phyloP scores from a whole-genome alignment of 441 rosid genomes.

The Viola pubescens region DNA sequence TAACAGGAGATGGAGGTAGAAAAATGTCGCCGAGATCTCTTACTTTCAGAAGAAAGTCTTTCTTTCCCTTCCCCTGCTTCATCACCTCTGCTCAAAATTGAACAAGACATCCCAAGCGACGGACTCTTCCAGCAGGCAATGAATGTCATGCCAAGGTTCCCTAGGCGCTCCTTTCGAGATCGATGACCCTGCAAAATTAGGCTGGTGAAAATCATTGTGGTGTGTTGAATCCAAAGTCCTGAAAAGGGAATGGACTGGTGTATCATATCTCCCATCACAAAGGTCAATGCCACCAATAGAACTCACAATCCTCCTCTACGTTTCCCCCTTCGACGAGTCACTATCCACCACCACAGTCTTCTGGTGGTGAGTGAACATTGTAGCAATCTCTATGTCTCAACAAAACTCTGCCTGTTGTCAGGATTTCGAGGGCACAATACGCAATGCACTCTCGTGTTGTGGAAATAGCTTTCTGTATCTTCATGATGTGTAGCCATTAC shows the following conservation, averaged over 20 bases:
- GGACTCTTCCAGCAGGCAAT: constrained; percentile 32
- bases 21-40: constrained; percentile 14
- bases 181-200: constrained; percentile 20
- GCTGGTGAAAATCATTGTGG: constrained; percentile 30
- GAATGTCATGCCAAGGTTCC: constrained; percentile 43
- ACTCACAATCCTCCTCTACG: constrained; percentile 28
- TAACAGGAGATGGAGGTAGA: constrained; percentile 14
- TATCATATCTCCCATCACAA: constrained; percentile 32
- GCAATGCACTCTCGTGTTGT: constrained; percentile 23
- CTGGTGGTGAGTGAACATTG: constrained; percentile 38
- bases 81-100: constrained; percentile 39
- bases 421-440: constrained; percentile 27
- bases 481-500: constrained; percentile 37
- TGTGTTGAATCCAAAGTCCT: constrained; percentile 24
- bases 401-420: constrained; percentile 21
- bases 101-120: constrained; percentile 34
- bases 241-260: constrained; percentile 29
- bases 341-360: constrained; percentile 32
- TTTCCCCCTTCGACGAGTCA: constrained; percentile 2
- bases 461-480: constrained; percentile 28
- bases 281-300: constrained; percentile 35
- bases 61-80: constrained; percentile 23
- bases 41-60: constrained; percentile 17
- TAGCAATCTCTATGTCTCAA: constrained; percentile 19
- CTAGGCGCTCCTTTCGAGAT: constrained; percentile 33